Conservation (phyloP, 2,329 filamentous ascomycete genomes). For the Graphilbum ipis-grandicollis region DNA sequence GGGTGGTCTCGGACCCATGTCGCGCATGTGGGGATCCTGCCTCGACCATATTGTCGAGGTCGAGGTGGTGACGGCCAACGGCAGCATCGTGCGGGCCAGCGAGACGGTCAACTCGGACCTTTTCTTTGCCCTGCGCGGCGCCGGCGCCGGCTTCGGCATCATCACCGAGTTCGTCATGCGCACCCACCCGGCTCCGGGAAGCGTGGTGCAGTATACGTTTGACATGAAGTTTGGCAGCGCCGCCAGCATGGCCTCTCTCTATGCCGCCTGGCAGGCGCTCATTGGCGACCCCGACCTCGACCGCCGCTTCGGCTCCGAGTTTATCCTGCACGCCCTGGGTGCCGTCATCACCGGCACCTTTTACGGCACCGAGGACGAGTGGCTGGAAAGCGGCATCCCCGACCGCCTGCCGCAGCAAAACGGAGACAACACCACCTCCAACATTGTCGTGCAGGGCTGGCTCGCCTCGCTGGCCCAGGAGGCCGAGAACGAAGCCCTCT, state of each 20-base stretch:
- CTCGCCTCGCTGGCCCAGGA: slow-evolving; percentile 37
- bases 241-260: slow-evolving; percentile 28
- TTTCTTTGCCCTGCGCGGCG: slow-evolving; percentile 29
- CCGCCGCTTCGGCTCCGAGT: slow-evolving; percentile 38
- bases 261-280: slow-evolving; percentile 40
- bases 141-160: slow-evolving; percentile 24
- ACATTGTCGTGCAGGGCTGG: slow-evolving; percentile 44
- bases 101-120: slow-evolving; percentile 30
- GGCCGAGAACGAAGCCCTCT: slow-evolving; percentile 29
- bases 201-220: slow-evolving; percentile 42
- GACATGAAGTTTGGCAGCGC: slow-evolving; percentile 30
- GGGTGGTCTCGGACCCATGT: slow-evolving; percentile 40
- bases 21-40: slow-evolving; percentile 39
- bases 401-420: slow-evolving; percentile 23
- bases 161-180: slow-evolving; percentile 36
- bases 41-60: slow-evolving; percentile 37
- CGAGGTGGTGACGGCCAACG: slow-evolving; percentile 38
- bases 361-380: slow-evolving; percentile 41
- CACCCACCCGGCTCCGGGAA: slow-evolving; percentile 36
- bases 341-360: slow-evolving; percentile 41
- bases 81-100: slow-evolving; percentile 29
- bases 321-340: slow-evolving; percentile 35
- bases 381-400: slow-evolving; percentile 29
- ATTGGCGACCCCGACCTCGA: slow-evolving; percentile 35
- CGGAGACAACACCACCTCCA: slow-evolving; percentile 19